A percentile compares a stretch with the other conserved stretches of the same genome.
phyloP scores from a whole-genome alignment of 306 rosid genomes.

The Fragaria iinumae region DNA sequence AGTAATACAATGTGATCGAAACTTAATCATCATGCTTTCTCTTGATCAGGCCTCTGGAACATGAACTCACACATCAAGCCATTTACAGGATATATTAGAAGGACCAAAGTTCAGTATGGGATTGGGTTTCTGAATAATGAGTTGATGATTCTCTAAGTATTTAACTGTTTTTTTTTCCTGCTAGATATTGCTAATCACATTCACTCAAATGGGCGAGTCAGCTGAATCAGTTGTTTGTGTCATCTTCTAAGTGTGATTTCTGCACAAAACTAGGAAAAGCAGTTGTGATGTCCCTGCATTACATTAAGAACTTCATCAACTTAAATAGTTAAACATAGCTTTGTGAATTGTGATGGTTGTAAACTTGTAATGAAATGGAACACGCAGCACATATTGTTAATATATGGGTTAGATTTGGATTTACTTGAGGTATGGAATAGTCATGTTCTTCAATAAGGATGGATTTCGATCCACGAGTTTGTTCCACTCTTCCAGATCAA shows the following conservation, averaged over 20 bases:
- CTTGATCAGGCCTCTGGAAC: too few species aligned
- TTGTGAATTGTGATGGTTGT: neutral
- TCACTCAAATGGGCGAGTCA: neutral
- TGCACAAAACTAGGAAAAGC: slow-evolving; percentile 40
- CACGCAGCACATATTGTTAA: neutral
- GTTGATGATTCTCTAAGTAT: too few species aligned
- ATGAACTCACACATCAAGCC: too few species aligned
- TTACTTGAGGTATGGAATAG: slow-evolving; percentile 57
- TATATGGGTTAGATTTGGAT: neutral
- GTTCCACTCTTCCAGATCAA: slow-evolving; percentile 49
- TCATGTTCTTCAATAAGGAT: slow-evolving; percentile 59
- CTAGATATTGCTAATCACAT: neutral
- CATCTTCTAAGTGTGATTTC: slow-evolving; percentile 30
- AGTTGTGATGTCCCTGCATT: slow-evolving; percentile 45
- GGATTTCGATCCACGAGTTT: slow-evolving; percentile 45
- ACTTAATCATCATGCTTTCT: too few species aligned
- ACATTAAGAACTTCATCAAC: neutral
- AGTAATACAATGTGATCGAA: too few species aligned
- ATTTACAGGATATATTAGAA: too few species aligned
- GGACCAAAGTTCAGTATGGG: too few species aligned
- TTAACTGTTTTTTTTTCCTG: too few species aligned
- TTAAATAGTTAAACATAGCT: neutral
- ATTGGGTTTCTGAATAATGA: too few species aligned
- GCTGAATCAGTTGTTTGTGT: slow-evolving; percentile 10
- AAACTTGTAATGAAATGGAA: neutral